Base-by-base conservation (phyloP, 2,329 filamentous ascomycete genomes). In the Ambrosiella xylebori region DNA sequence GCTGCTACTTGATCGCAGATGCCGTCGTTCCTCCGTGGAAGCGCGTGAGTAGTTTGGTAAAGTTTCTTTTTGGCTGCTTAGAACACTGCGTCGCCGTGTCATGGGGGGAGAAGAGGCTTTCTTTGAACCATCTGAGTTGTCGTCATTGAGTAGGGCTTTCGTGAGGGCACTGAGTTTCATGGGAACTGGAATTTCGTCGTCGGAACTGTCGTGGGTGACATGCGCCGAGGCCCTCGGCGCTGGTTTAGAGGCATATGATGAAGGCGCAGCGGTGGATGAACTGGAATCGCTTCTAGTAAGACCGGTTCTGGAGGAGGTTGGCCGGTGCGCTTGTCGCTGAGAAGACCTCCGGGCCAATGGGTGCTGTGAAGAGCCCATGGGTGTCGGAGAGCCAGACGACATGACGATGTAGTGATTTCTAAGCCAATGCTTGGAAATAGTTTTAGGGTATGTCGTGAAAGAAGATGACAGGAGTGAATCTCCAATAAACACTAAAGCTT, bases 111-210 rank as follows among this genome's bases (percentile, higher is more conserved):
- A 76, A 5, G 72, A 66, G 1, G 71, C 66, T 11, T 69, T 71
- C 57, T 75, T 74, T 54, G 64, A 67, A 54, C 65, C 68, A 62
- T 74, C 73, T 7, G 79, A 76, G 2, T 73, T 76, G 49, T 79
- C 78, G 61, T 84, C 80, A 59, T 81, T 80, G 27, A 96, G 76
- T 13, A 96, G 75, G 17, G 88, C 90, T 67, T 93, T 91, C 54
- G 91, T 95, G 63, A 93, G 80, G 65, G 90, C 89, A 68, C 89
- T 96, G 68, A 96, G 85, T 72, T 93, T 94, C 80, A 93, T 88
- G 65, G 89, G 89, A 64, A 88, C 85, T 13, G 86, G 86, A 36
- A 94, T 87, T 70, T 96, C 91, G 66, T 96, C 91, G 70, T 96
- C 91, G 27, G 90, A 95, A 74, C 88, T 95, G 67, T 95, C 90